Evolutionary conservation across 2,329 filamentous ascomycete genomes (phyloP), one percentile per base, ranked within the genome.

Genomic region (Tolypocladium tropicale): DNA sequence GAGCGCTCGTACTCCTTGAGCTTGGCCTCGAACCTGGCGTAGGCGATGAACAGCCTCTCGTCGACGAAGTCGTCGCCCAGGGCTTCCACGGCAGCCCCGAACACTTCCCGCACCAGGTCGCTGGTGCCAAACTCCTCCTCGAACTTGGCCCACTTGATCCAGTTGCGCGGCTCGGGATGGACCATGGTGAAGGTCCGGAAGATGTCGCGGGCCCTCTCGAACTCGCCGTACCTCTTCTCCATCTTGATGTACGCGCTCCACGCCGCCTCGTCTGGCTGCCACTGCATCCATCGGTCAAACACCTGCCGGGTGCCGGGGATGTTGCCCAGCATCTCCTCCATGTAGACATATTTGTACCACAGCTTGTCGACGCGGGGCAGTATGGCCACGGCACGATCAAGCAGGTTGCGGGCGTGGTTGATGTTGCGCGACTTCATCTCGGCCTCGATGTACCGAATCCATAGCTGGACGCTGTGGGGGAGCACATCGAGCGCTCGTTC

Each of bases 281-380:
- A 99, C 60, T 89, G 86, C 88, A 99, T 93, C 94, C 94, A 99
- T 50, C 94, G 81, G 74, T 99, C 94, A 69, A 97, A 99, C 0
- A 97, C 90, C 64, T 96, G 90, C 57, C 94, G 80, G 3, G 91
- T 95, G 37, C 93, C 94, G 3, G 92, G 85, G 52, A 99, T 86
- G 66, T 99, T 96, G 7, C 91, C 91, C 55, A 99, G 80, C 74
- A 93, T 97, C 79, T 99, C 94, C 76, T 97, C 93, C 88, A 96
- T 95, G 70, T 95, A 96, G 30, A 95, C 90, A 77, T 96, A 99
- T 71, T 97, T 97, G 78, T 96, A 99, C 94, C 94, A 99, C 36
- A 99, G 76, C 78, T 97, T 97, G 70, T 97, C 91, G 43, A 97
- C 83, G 56, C 94, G 80, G 6, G 94, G 94, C 41, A 96, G 77